Percentiles rank a stretch among this genome's conserved stretches.
Conservation (phyloP, 179 eudicot species). For the Carnegiea gigantea region DNA sequence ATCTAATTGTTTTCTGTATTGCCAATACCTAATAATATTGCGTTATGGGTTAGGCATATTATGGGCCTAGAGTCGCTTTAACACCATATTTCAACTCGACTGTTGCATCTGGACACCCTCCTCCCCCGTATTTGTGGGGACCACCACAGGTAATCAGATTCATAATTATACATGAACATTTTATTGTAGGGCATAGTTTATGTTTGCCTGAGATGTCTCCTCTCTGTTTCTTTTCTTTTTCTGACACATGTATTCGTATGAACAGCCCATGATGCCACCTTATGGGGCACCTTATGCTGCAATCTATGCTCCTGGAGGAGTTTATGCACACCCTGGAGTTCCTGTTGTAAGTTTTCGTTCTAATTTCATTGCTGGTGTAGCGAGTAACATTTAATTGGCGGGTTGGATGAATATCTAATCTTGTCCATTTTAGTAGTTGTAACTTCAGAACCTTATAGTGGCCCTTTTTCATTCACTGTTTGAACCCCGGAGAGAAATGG, state of each 20-base stretch:
- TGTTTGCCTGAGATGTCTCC: not conserved
- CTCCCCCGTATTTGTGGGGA: slow-evolving; percentile 96
- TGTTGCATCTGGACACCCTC: slow-evolving; percentile 78
- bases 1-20: not conserved
- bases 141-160: slow-evolving; percentile 70
- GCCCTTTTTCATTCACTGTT: not conserved
- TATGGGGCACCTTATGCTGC: slow-evolving; percentile 93
- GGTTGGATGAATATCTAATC: not conserved
- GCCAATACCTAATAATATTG: not conserved
- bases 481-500: not conserved
- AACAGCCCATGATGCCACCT: slow-evolving; percentile 86
- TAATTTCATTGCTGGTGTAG: not conserved
- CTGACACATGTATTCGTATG: slow-evolving; percentile 12
- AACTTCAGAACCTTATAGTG: not conserved
- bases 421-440: not conserved
- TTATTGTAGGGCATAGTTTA: no score
- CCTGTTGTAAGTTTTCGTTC: slow-evolving; percentile 55
- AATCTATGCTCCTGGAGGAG: slow-evolving; percentile 83
- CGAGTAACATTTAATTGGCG: not conserved
- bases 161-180: not conserved
- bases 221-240: not conserved
- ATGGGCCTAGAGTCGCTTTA: slow-evolving; percentile 81
- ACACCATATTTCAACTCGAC: slow-evolving; percentile 75
- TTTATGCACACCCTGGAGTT: slow-evolving; percentile 78
- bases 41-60: slow-evolving; percentile 64